Evolutionary conservation across 1,284 basidiomycete species (phyloP).

Genomic region (Stygiomarasmius scandens): DNA sequence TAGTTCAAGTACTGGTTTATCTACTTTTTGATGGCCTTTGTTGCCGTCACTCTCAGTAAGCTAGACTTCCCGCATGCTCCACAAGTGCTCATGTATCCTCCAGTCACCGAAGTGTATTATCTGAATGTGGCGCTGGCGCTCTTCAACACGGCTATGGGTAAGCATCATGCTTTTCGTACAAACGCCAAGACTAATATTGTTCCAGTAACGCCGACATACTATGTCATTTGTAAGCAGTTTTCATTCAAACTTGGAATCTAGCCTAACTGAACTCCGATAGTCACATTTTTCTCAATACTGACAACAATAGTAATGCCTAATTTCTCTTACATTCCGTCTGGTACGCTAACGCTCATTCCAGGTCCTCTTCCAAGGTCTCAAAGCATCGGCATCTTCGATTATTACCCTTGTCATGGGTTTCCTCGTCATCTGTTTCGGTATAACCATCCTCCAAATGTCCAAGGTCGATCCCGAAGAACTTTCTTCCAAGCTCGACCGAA

Average conservation of each 20-base stretch:
- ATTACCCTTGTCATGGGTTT: constrained; percentile 93
- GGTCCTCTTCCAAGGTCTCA: constrained; percentile 91
- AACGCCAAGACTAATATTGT: not conserved
- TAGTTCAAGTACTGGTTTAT: constrained; percentile 85
- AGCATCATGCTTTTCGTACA: constrained; percentile 23
- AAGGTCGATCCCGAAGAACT: constrained; percentile 85
- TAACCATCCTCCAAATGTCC: constrained; percentile 95
- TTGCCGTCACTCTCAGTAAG: constrained; percentile 77
- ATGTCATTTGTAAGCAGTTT: constrained; percentile 68
- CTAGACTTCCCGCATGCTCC: constrained; percentile 19
- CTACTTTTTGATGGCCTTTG: constrained; percentile 86
- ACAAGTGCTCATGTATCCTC: not conserved
- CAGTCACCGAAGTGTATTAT: constrained; percentile 92
- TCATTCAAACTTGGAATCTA: not conserved
- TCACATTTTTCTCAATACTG: constrained; percentile 88
- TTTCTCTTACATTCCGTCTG: not conserved
- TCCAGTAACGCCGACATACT: constrained; percentile 86
- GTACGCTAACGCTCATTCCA: constrained; percentile 24
- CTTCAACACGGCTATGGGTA: constrained; percentile 94
- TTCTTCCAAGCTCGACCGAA: constrained; percentile 71
- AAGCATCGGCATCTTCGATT: constrained; percentile 75
- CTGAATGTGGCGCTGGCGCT: constrained; percentile 95
- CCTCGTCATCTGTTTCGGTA: constrained; percentile 86
- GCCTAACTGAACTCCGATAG: constrained; percentile 37
- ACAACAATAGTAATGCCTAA: constrained; percentile 68